These are phyloP conservation scores for Myriosclerotinia scirpicola DNA, from an alignment of 2,329 filamentous ascomycete species.

Conservation along the genomic window DNA sequence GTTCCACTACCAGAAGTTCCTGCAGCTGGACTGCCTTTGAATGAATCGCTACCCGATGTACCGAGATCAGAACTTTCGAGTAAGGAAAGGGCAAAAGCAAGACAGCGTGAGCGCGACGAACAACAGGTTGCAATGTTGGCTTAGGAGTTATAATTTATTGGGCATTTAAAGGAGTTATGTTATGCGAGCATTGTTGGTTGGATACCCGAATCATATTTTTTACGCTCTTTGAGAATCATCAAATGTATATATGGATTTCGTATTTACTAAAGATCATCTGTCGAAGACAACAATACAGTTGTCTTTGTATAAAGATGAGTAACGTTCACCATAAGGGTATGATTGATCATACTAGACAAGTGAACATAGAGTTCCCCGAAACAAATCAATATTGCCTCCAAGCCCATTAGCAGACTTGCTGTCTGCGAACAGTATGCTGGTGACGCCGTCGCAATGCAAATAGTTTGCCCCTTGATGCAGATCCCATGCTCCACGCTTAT, in stretches of 20 bases:
- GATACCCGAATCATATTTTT: conserved; percentile 31
- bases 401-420: background rate
- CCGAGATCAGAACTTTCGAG: conserved; percentile 33
- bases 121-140: conserved; percentile 39
- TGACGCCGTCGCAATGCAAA: conserved; percentile 19
- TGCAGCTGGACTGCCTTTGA: conserved; percentile 28
- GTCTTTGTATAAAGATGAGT: background rate
- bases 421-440: background rate
- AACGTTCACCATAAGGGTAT: background rate
- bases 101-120: conserved; percentile 34
- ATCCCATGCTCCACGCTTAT: conserved; percentile 25
- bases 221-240: conserved; percentile 2
- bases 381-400: background rate
- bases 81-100: conserved; percentile 35
- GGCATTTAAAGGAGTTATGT: conserved; percentile 37
- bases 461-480: background rate
- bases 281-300: background rate
- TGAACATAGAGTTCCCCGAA: background rate
- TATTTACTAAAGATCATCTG: background rate
- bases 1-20: conserved; percentile 39
- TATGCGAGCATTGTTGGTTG: conserved; percentile 23
- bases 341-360: too few species aligned
- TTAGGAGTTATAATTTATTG: conserved; percentile 25
- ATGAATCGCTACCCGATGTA: conserved; percentile 36
- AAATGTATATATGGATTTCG: conserved; percentile 9